phyloP scores from a whole-genome alignment of 768 basidiomycete genomes.

The Heimioporus sp. region DNA sequence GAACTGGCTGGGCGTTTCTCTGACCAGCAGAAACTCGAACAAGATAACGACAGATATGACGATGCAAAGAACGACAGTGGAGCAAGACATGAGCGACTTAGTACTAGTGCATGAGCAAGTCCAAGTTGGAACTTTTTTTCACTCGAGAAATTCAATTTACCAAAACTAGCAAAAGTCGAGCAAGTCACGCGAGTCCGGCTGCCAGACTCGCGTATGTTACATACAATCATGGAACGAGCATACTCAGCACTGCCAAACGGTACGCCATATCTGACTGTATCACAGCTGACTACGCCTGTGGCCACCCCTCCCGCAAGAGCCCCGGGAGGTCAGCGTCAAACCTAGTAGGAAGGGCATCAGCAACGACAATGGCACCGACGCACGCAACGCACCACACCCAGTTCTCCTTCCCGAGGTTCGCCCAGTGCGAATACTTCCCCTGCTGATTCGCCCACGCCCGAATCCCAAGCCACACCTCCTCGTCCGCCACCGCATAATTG shows the following conservation, averaged over 20 bases:
- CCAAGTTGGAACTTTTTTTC: too few species aligned
- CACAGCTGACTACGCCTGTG: too few species aligned
- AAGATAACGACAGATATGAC: slow-evolving; percentile 4
- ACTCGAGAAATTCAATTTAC: too few species aligned
- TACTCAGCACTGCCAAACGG: too few species aligned
- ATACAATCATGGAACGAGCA: too few species aligned
- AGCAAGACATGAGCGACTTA: slow-evolving; percentile 3
- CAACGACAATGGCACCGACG: too few species aligned
- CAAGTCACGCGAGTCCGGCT: too few species aligned
- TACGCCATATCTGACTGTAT: too few species aligned
- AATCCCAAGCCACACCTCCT: not conserved
- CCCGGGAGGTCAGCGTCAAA: slow-evolving; percentile 20
- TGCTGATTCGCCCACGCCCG: slow-evolving; percentile 9
- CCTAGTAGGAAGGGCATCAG: slow-evolving; percentile 2
- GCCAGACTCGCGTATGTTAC: too few species aligned
- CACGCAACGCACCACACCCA: slow-evolving; percentile 28
- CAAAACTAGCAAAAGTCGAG: too few species aligned
- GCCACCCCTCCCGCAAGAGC: slow-evolving; percentile 7
- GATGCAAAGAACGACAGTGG: slow-evolving; percentile 18
- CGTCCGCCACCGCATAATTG: slow-evolving; percentile 19
- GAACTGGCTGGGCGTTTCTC: not conserved
- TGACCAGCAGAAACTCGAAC: slow-evolving; percentile 9
- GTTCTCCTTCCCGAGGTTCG: not conserved
- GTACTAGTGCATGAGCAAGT: too few species aligned
- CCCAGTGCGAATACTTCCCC: not conserved